These are phyloP conservation scores for Dipteronia sinensis DNA, from an alignment of 345 rosid species.

Conservation along the genomic window DNA sequence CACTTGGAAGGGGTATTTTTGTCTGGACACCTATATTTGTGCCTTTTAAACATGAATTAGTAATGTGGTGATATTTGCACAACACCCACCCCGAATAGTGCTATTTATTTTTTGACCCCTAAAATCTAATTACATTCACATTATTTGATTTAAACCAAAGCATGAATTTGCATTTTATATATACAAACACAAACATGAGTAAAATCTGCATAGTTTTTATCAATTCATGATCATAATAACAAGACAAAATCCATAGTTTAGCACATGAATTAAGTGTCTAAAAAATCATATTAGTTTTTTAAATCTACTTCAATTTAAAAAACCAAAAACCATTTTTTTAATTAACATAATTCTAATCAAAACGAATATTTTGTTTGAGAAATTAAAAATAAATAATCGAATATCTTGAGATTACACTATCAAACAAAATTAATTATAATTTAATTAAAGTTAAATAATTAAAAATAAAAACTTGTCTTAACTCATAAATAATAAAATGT, in stretches of 20 bases:
- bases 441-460: not conserved
- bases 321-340: too few species aligned
- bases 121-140: too few species aligned
- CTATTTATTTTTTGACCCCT: too few species aligned
- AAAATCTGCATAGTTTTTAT: not conserved
- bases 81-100: too few species aligned
- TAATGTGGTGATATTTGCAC: too few species aligned
- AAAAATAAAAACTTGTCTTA: not conserved
- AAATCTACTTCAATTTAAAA: not conserved
- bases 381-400: too few species aligned
- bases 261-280: not conserved
- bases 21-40: too few species aligned
- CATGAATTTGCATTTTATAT: too few species aligned
- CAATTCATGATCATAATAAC: not conserved
- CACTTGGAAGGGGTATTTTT: too few species aligned
- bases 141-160: too few species aligned
- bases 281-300: not conserved
- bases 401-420: not conserved
- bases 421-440: not conserved
- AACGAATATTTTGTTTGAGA: not conserved
- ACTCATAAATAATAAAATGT: conserved; percentile 1
- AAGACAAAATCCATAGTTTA: conserved; percentile 1
- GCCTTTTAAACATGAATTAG: too few species aligned
- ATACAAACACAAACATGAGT: not conserved
- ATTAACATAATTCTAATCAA: not conserved